A percentile compares a stretch with the other conserved stretches of the same genome.
These are phyloP conservation scores for Bipolaris gigantea DNA, from an alignment of 2,329 filamentous ascomycete species.

Conservation along the genomic window DNA sequence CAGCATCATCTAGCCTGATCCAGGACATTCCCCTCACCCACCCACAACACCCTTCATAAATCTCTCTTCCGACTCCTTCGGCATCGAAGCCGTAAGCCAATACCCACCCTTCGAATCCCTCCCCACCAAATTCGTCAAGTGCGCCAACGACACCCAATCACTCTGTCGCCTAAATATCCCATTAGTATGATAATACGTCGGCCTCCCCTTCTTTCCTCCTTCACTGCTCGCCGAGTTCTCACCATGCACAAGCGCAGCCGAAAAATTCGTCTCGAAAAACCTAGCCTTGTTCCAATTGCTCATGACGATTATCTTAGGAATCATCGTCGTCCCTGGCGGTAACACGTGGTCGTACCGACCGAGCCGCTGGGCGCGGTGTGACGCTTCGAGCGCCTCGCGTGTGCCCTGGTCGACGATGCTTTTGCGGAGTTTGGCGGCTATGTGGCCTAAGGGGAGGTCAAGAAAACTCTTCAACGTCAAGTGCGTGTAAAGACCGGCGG, in stretches of 20 bases:
- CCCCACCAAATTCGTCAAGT: conserved; percentile 7
- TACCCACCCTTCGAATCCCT: conserved; percentile 24
- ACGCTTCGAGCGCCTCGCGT: conserved; percentile 21
- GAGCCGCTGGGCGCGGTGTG: neutral
- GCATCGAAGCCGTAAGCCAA: conserved; percentile 12
- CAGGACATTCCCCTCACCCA: neutral
- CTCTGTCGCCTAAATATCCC: too few species aligned
- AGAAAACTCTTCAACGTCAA: conserved; percentile 19
- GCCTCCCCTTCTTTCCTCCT: neutral
- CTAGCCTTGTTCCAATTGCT: conserved; percentile 22
- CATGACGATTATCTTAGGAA: conserved; percentile 12
- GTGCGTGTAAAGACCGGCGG: conserved; percentile 4
- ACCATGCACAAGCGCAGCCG: conserved; percentile 12
- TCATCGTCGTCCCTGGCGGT: neutral
- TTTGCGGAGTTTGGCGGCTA: conserved; percentile 27
- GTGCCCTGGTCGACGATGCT: conserved; percentile 23
- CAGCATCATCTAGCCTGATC: too few species aligned
- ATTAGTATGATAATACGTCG: neutral
- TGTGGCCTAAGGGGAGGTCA: conserved; percentile 19
- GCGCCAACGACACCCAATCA: too few species aligned
- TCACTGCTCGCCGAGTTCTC: too few species aligned
- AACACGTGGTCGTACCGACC: neutral
- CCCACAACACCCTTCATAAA: conserved; percentile 1
- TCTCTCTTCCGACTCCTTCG: neutral
- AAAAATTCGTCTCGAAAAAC: conserved; percentile 22